Conservation (phyloP, 2,329 filamentous ascomycete genomes). For the Verticillium alfalfae region DNA sequence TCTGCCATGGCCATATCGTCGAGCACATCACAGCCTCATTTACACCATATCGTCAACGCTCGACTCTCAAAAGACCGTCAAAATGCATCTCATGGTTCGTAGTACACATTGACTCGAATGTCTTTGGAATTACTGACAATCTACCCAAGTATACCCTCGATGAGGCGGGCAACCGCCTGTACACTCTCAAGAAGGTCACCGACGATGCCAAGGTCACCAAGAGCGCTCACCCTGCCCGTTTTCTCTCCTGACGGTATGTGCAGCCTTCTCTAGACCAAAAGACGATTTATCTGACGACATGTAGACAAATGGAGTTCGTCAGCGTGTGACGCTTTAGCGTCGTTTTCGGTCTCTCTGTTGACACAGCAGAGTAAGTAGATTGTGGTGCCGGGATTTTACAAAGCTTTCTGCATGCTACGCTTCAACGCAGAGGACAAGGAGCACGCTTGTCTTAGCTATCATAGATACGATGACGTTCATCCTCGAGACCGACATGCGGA, state of each 20-base stretch:
- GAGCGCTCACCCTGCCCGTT: constrained; percentile 91
- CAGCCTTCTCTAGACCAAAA: background rate
- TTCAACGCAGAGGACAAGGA: constrained; percentile 2
- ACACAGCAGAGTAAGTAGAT: constrained; percentile 61
- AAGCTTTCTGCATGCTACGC: background rate
- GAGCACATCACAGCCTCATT: background rate
- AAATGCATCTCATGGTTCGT: background rate
- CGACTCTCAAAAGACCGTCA: background rate
- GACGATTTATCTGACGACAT: background rate
- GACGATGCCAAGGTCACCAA: constrained; percentile 81
- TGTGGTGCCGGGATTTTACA: background rate
- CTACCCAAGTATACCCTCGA: constrained; percentile 74
- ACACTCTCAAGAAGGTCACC: constrained; percentile 93
- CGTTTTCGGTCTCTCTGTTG: constrained; percentile 84
- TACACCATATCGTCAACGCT: background rate
- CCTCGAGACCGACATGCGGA: background rate
- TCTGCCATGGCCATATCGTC: background rate
- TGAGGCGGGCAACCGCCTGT: constrained; percentile 76
- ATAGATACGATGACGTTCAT: background rate
- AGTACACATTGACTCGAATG: background rate
- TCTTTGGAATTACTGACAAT: constrained; percentile 16
- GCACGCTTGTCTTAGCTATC: background rate
- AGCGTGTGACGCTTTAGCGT: constrained; percentile 92
- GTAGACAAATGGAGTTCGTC: constrained; percentile 89
- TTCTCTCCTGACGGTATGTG: constrained; percentile 75